Evolutionary conservation across 352 stramenopile species (phyloP).

Genomic region (Phytophthora idaei): DNA sequence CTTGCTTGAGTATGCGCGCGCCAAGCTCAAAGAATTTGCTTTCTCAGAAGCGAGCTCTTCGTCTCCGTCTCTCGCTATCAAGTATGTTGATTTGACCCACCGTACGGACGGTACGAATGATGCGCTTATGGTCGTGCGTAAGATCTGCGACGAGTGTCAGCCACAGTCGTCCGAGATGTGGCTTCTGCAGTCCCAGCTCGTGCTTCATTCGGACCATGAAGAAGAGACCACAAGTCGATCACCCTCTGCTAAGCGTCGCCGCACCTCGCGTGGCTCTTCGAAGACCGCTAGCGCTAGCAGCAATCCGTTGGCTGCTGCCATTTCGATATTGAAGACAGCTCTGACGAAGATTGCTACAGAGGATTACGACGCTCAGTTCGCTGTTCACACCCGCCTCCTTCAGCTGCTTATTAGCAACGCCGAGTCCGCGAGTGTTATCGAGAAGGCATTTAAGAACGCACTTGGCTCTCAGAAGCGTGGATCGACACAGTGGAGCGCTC

Average conservation of each 20-base stretch:
- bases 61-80: constrained; percentile 44
- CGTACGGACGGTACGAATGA: constrained; percentile 60
- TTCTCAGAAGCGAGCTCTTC: constrained; percentile 24
- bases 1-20: constrained; percentile 59
- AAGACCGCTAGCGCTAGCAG: constrained; percentile 5
- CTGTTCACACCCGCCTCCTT: constrained; percentile 55
- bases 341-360: constrained; percentile 43
- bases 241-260: constrained; percentile 56
- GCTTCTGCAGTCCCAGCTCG: constrained; percentile 76
- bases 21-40: constrained; percentile 61
- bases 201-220: constrained; percentile 53
- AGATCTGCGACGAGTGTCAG: constrained; percentile 46
- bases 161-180: constrained; percentile 53
- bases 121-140: constrained; percentile 49
- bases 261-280: constrained; percentile 43
- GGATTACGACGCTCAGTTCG: constrained; percentile 55
- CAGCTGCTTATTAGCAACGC: constrained; percentile 53
- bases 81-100: constrained; percentile 77
- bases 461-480: constrained; percentile 49
- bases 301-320: constrained; percentile 41
- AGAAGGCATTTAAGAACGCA: constrained; percentile 60
- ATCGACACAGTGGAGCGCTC: constrained; percentile 54
- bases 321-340: constrained; percentile 58
- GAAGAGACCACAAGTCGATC: constrained; percentile 13
- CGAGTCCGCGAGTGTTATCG: constrained; percentile 34